Evolutionary conservation across 305 asterid genomes (phyloP).

Genomic region (Lippia alba): DNA sequence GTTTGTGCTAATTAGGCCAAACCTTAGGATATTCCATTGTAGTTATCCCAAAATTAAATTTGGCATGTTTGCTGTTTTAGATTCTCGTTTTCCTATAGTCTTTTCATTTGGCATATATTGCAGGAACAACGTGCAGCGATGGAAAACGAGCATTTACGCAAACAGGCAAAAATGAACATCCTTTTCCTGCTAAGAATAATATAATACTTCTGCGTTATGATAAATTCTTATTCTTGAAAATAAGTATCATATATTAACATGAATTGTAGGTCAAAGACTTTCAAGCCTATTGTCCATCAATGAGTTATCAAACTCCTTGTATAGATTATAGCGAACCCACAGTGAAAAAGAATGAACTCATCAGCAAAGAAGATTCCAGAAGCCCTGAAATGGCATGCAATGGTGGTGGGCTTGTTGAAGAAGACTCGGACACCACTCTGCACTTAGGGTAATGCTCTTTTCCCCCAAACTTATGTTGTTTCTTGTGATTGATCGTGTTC

Average conservation of each 20-base stretch:
- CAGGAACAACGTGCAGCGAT: conserved; percentile 58
- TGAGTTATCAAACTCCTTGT: conserved; percentile 37
- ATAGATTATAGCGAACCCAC: conserved; percentile 40
- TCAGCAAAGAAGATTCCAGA: conserved; percentile 40
- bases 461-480: neutral
- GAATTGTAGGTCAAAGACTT: conserved; percentile 66
- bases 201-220: neutral
- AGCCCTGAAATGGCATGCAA: conserved; percentile 47
- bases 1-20: neutral
- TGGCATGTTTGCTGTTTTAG: neutral
- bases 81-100: neutral
- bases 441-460: conserved; percentile 56
- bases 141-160: conserved; percentile 64
- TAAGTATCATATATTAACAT: conserved; percentile 13
- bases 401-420: conserved; percentile 49
- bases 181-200: conserved; percentile 17
- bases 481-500: neutral
- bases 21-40: too few relatives aligned
- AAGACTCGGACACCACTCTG: conserved; percentile 64
- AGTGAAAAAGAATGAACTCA: conserved; percentile 21
- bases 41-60: neutral
- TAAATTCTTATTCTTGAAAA: neutral
- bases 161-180: conserved; percentile 59
- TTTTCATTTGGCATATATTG: conserved; percentile 21
- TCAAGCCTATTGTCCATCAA: conserved; percentile 40